These are phyloP conservation scores for Fusarium nodosum DNA, from an alignment of 2,329 filamentous ascomycete genomes.

Conservation along the genomic window DNA sequence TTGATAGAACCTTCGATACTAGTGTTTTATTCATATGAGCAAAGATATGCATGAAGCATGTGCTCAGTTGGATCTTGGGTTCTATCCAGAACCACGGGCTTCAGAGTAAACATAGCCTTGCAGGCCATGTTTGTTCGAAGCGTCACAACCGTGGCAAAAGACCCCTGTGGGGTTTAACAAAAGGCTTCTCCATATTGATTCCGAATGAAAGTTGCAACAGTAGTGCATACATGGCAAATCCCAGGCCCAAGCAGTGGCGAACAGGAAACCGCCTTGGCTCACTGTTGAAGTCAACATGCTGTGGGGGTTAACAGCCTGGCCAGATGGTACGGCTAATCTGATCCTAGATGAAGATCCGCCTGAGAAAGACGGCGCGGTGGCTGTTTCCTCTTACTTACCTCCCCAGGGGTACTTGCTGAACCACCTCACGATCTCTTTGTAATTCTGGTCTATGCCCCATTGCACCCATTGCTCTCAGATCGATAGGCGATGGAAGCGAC, in stretches of 20 bases:
- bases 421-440: conserved; percentile 23
- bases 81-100: conserved; percentile 9
- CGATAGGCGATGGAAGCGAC: conserved; percentile 40
- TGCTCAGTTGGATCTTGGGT: background rate
- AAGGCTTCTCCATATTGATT: conserved; percentile 6
- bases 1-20: background rate
- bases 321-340: conserved; percentile 33
- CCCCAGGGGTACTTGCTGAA: conserved; percentile 17
- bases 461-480: conserved; percentile 21
- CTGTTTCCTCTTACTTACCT: conserved; percentile 23
- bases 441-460: conserved; percentile 10
- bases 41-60: background rate
- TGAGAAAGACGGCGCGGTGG: conserved; percentile 29
- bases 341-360: conserved; percentile 26
- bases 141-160: conserved; percentile 5
- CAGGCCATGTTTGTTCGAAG: conserved; percentile 7
- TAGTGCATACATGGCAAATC: background rate
- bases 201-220: conserved; percentile 4
- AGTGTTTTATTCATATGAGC: background rate
- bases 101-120: conserved; percentile 1
- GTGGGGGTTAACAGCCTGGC: conserved; percentile 19
- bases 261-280: conserved; percentile 3
- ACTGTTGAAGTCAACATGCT: conserved; percentile 1
- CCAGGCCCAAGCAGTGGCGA: conserved; percentile 15
- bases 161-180: conserved; percentile 3